Conservation (phyloP, 176 grass and related monocot species). For the Urochloa ruziziensis region DNA sequence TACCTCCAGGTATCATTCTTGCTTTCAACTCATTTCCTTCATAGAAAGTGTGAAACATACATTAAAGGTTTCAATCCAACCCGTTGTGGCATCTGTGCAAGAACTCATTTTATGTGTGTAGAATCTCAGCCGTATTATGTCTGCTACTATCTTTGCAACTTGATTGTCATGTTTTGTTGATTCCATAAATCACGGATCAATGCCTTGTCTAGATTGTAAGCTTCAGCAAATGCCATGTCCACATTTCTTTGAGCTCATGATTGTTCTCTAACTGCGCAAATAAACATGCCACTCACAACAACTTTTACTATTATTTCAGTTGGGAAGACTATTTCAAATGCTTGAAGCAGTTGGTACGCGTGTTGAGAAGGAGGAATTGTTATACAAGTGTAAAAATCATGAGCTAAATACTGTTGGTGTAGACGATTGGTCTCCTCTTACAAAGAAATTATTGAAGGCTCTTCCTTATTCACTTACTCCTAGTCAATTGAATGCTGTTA, state of each 20-base stretch:
- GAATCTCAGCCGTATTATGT: constrained; percentile 16
- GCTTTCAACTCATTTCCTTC: constrained; percentile 5
- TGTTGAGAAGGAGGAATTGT: constrained; percentile 73
- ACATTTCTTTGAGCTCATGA: constrained; percentile 26
- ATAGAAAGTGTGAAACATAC: background rate
- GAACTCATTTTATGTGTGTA: background rate
- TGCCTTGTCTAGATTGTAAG: background rate
- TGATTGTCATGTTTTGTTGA: constrained; percentile 16
- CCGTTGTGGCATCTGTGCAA: constrained; percentile 10
- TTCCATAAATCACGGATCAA: constrained; percentile 9
- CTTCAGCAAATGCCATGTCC: constrained; percentile 3
- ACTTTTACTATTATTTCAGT: constrained; percentile 50
- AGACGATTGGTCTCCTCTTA: constrained; percentile 68
- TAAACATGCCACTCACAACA: constrained; percentile 19
- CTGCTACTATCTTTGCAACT: constrained; percentile 11
- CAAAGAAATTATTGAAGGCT: constrained; percentile 61
- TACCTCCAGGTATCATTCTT: constrained; percentile 80
- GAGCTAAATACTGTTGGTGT: constrained; percentile 59
- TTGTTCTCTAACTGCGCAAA: constrained; percentile 14
- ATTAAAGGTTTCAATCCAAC: constrained; percentile 1
- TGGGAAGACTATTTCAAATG: constrained; percentile 94
- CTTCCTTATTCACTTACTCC: constrained; percentile 84
- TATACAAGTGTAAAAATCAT: constrained; percentile 73
- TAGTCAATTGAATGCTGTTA: constrained; percentile 85
- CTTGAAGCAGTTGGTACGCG: constrained; percentile 76